phyloP scores from a whole-genome alignment of 495 filamentous ascomycete genomes.

The Parmelia sp. region DNA sequence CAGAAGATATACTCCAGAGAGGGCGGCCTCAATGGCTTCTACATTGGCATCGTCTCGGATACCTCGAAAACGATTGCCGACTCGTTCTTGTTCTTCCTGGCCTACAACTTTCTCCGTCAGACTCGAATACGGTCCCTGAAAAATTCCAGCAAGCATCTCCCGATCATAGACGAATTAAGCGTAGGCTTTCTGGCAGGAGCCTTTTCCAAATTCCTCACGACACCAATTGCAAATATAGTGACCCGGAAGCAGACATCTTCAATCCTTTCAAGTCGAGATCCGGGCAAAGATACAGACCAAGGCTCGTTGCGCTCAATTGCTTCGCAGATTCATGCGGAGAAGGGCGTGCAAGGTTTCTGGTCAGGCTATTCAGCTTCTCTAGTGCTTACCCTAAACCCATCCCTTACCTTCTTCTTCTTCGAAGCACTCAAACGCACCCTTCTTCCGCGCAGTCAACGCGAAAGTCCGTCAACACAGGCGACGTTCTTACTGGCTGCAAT shows the following conservation, averaged over 20 bases:
- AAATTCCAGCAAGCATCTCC: conserved; percentile 46
- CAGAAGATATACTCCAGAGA: conserved; percentile 64
- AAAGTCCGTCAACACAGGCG: conserved; percentile 45
- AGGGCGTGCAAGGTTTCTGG: conserved; percentile 77
- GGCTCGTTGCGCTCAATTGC: conserved; percentile 54
- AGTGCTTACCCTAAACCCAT: conserved; percentile 79
- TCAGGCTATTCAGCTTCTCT: conserved; percentile 79
- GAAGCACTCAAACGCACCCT: conserved; percentile 58
- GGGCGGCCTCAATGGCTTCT: conserved; percentile 65
- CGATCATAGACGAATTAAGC: conserved; percentile 64
- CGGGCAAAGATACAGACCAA: conserved; percentile 17
- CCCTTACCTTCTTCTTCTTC: conserved; percentile 79
- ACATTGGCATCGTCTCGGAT: conserved; percentile 66
- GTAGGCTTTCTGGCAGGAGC: conserved; percentile 75
- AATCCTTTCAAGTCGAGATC: conserved; percentile 32
- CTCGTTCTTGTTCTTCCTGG: conserved; percentile 78
- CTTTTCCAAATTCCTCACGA: conserved; percentile 69
- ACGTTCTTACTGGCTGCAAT: conserved; percentile 74
- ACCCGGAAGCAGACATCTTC: conserved; percentile 70
- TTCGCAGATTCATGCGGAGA: conserved; percentile 57
- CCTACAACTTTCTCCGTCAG: conserved; percentile 66
- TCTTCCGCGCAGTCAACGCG: conserved; percentile 44
- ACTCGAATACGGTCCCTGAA: conserved; percentile 47
- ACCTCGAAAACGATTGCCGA: conserved; percentile 67
- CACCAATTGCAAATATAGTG: conserved; percentile 77